Base-by-base conservation (phyloP, 2,329 filamentous ascomycete genomes). In the Penicillium oxalicum region DNA sequence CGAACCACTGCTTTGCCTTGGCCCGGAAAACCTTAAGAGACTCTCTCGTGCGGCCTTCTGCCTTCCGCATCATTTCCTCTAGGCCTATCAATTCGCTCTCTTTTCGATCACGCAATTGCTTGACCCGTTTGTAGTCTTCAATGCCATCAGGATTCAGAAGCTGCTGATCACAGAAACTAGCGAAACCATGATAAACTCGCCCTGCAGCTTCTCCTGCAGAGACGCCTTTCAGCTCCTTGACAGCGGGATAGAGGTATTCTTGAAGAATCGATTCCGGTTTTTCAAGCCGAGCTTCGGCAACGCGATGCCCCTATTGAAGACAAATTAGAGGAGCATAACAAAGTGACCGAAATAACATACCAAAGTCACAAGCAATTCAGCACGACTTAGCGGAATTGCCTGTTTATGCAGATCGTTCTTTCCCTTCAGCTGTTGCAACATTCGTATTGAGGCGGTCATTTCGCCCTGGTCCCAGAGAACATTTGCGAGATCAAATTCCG, bases 391-490 rank as follows among this genome's bases (percentile, higher is more conserved):
- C 2, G 77, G 71, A 39, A 95, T 81, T 0, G 80, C 81, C 64
- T 94, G 87, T 49, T 79, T 81, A 47, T 80, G 80, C 2, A 88
- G 68, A 27, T 81, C 77, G 35, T 77, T 74, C 44, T 81, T 76
- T 38, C 76, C 73, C 47, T 86, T 79, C 9, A 96, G 77, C 38
- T 81, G 79, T 61, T 91, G 86, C 18, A 97, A 80, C 78, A 97
- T 91, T 34, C 84, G 80, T 51, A 98, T 95, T 0, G 93, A 95
- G 0, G 88, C 82, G 18, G 85, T 82, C 74, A 88, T 88, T 67
- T 98, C 91, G 9, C 90, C 90, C 64, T 95, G 87, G 53, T 94
- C 89, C 91, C 93, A 98, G 1, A 98, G 74, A 5, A 94, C 89
- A 61, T 87, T 89, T 9, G 94, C 91, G 6, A 88, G 81, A 66